Evolutionary conservation across 2,329 filamentous ascomycete genomes (phyloP), one percentile per base, ranked within the genome.

Genomic region (Calonectria montana): DNA sequence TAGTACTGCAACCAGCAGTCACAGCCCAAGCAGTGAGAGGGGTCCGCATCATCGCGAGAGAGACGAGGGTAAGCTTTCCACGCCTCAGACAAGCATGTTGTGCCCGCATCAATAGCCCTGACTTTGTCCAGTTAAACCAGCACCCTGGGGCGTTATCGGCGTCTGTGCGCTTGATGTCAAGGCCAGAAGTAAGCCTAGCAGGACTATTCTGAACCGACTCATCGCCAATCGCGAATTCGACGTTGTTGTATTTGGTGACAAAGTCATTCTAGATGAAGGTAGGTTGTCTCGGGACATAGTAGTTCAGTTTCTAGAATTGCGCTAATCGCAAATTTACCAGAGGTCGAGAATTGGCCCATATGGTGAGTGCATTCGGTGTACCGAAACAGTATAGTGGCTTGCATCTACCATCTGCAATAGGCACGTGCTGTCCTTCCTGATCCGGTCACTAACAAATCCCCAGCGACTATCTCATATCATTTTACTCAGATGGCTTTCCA

Each of bases 401-500:
- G 70, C 72, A 74, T 75, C 67, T 25, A 68, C 55, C 66, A 74
- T 68, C 75, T 78, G 74, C 78, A 75, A 68, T 69, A 72, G 77
- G 77, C 75, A 77, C 77, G 75, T 79, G 77, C 74, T 63, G 48
- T 70, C 69, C 77, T 80, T 69, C 75, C 72, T 48, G 41, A 69
- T 70, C 61, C 35, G 71, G 74, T 64, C 65, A 79, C 79, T 78
- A 59, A 77, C 72, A 72, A 21, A 53, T 25, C 21, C 18, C n/a
- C 73, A 91, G 89, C 83, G 97, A 99, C 84, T 99, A 97, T 80
- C 86, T 99, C 68, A 98, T 99, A 80, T 98, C 96, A 3, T 99
- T 99, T 85, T 99, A 98, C 84, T 98, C 96, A 0, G 96, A 98
- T 82, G 97, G 97, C 0, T 99, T 99, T 77, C 97, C 97, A 0